phyloP scores from a whole-genome alignment of 495 filamentous ascomycete species.

The Podospora conica region DNA sequence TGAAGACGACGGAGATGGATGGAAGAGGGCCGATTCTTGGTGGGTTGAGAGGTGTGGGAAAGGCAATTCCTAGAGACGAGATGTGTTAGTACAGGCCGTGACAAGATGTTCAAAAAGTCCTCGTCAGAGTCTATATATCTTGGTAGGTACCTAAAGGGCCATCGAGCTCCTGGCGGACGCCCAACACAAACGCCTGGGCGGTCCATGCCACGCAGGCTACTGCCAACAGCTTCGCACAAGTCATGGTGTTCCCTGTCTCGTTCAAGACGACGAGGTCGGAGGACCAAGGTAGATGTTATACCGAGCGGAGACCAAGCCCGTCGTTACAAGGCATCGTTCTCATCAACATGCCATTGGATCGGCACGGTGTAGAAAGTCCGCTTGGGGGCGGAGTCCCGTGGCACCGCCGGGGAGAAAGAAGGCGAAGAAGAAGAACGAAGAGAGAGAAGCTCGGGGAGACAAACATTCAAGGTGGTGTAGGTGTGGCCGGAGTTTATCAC shows the following conservation, averaged over 20 bases:
- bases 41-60: background rate
- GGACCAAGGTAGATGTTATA: background rate
- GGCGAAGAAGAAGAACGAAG: background rate
- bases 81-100: background rate
- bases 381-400: background rate
- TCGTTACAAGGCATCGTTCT: background rate
- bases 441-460: conserved; percentile 14
- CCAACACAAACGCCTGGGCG: conserved; percentile 11
- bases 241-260: conserved; percentile 11
- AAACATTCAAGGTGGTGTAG: conserved; percentile 12
- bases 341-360: conserved; percentile 17
- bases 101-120: background rate
- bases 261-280: background rate
- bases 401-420: background rate
- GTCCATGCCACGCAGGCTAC: conserved; percentile 2
- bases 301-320: background rate
- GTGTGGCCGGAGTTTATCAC: conserved; percentile 5
- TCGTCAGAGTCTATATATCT: background rate
- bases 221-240: conserved; percentile 11
- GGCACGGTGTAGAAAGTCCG: background rate
- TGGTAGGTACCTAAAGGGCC: background rate
- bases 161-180: background rate
- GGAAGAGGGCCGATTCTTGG: conserved; percentile 1
- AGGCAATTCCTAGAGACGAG: conserved; percentile 11
- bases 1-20: background rate